These are phyloP conservation scores for Arthrinium puccinioides DNA, from an alignment of 2,329 filamentous ascomycete species.

Conservation along the genomic window DNA sequence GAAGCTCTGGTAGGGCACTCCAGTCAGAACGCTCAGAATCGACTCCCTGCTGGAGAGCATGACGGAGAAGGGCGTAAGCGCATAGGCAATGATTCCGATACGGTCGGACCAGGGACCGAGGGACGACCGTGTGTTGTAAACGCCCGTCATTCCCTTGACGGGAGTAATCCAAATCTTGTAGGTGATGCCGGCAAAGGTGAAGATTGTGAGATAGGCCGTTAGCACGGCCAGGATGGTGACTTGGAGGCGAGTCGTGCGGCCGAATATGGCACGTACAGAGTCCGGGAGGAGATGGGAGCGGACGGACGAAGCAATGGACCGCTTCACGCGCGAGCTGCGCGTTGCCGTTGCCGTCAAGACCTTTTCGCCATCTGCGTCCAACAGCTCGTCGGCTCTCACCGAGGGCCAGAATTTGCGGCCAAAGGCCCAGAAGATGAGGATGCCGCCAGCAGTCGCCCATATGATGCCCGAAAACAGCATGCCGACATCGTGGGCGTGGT, in stretches of 20 bases:
- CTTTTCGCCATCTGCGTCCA: slow-evolving; percentile 10
- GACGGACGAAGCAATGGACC: slow-evolving; percentile 30
- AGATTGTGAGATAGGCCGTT: slow-evolving; percentile 56
- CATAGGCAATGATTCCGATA: slow-evolving; percentile 64
- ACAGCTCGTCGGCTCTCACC: slow-evolving; percentile 14
- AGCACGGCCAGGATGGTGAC: slow-evolving; percentile 53
- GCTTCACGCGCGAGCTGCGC: slow-evolving; percentile 20
- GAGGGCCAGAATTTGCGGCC: slow-evolving; percentile 19
- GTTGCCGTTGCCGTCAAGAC: slow-evolving; percentile 6
- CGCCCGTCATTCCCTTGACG: slow-evolving; percentile 44
- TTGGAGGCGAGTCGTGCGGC: slow-evolving; percentile 61
- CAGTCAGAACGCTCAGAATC: slow-evolving; percentile 61
- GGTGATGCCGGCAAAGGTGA: slow-evolving; percentile 60
- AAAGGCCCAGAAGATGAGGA: slow-evolving; percentile 36
- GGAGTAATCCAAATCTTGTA: slow-evolving; percentile 67
- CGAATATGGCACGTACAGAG: slow-evolving; percentile 50
- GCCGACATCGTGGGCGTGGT: slow-evolving; percentile 37
- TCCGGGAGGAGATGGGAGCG: slow-evolving; percentile 56
- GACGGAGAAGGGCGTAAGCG: slow-evolving; percentile 63
- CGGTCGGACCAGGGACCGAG: slow-evolving; percentile 64
- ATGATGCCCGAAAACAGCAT: slow-evolving; percentile 45
- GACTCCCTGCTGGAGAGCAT: slow-evolving; percentile 63
- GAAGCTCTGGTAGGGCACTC: slow-evolving; percentile 69
- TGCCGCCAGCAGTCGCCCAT: slow-evolving; percentile 37
- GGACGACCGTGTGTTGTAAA: slow-evolving; percentile 57